These are phyloP conservation scores for Mycena floridula DNA, from an alignment of 768 basidiomycete genomes.

Conservation along the genomic window DNA sequence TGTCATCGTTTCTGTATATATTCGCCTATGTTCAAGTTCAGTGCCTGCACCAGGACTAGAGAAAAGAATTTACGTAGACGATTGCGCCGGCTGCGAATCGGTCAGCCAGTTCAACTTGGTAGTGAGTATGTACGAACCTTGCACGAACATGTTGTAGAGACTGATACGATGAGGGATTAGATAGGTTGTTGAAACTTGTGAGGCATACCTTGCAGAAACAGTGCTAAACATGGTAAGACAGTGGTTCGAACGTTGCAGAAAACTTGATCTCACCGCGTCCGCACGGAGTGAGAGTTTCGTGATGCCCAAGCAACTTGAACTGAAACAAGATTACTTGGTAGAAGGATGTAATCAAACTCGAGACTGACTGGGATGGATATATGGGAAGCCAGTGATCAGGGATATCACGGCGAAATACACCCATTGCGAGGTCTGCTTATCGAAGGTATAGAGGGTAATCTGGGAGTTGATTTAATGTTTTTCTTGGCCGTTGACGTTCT, in stretches of 20 bases:
- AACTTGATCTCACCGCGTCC: slow-evolving; percentile 44
- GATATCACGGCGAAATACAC: slow-evolving; percentile 48
- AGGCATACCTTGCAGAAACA: slow-evolving; percentile 28
- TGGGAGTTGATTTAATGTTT: slow-evolving; percentile 23
- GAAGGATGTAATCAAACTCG: no score
- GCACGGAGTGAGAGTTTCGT: slow-evolving; percentile 54
- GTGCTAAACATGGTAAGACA: slow-evolving; percentile 19
- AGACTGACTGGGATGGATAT: slow-evolving; percentile 37
- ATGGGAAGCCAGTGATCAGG: slow-evolving; percentile 53
- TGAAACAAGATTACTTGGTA: no score
- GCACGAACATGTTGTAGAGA: slow-evolving; percentile 64
- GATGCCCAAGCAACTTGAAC: slow-evolving; percentile 55
- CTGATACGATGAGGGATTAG: no score
- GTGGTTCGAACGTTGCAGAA: slow-evolving; percentile 3
- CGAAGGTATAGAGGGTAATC: slow-evolving; percentile 51
- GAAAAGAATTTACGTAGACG: slow-evolving; percentile 29
- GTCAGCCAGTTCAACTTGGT: no score
- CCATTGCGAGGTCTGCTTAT: slow-evolving; percentile 44
- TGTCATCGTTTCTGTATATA: slow-evolving; percentile 49
- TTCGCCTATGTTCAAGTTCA: slow-evolving; percentile 43
- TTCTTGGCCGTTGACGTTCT: neutral
- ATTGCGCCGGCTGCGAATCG: slow-evolving; percentile 47
- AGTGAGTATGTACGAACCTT: no score
- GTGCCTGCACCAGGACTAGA: no score
- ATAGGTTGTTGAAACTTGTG: no score